Evolutionary conservation across 2,329 filamentous ascomycete species (phyloP), one percentile per base, ranked within the genome.

Genomic region (Beauveria brongniartii): DNA sequence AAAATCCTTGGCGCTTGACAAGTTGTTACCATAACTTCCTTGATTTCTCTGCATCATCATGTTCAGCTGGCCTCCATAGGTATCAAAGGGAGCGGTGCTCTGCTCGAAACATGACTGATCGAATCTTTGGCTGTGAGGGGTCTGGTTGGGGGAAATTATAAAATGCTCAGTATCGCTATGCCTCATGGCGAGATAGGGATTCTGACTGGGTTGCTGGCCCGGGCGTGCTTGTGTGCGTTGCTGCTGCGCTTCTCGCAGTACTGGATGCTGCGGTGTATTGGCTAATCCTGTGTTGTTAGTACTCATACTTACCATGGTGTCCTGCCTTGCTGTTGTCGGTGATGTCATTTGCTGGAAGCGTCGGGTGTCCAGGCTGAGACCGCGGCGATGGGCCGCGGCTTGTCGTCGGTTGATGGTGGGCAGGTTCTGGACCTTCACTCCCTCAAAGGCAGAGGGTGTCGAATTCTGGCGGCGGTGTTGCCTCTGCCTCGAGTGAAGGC

Each of bases 171-270:
- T 77, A 63, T 71, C 69, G 65, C 69, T 70, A 61, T 69, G 64
- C 63, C 73, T 66, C 67, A 72, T 64, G 63, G 69, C 66, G 65
- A 67, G 67, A 63, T 71, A 66, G 57, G 63, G 61, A 57, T 70
- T 62, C 71, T 61, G 53, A 3, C 5, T 50, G 43, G 47, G 55
- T 68, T 24, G 47, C 47, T 47, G 62, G 83, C 88, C 87, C 85
- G 88, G 88, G 85, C 89, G 86, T 84, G 84, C 84, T 83, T 76
- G 74, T 65, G 86, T 83, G 83, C 85, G 85, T 81, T 92, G 90
- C 87, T 90, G 86, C 85, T 93, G 91, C 86, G 88, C 83, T 90
- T 90, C 89, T 88, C 88, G 89, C 87, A 91, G 83, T 78, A 85
- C 82, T 60, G 69, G 67, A 83, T 91, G 88, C 84, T 92, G 89